Base-by-base conservation (phyloP, 441 rosid species). In the Theobroma grandiflorum region DNA sequence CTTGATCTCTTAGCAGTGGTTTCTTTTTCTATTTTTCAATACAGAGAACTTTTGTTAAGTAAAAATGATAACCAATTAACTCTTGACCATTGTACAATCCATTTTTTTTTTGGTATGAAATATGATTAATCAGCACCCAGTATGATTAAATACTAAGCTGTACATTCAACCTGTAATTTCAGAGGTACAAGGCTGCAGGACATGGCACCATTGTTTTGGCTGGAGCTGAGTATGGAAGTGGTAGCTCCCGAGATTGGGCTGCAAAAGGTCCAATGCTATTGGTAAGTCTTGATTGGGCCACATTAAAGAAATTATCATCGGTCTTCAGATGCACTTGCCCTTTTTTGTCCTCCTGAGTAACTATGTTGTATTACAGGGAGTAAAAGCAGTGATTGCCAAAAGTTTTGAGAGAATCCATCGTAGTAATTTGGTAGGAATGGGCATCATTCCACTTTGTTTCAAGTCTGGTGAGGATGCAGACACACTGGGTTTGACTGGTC, bases 221-320 rank as follows among this genome's bases (percentile, higher is more conserved):
- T 78, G 99, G 99, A 80, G 97, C 99, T 0, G 99, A 97, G 85
- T 97, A 97, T 64, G 99, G 99, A 84, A 97, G 99, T 82, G 99
- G 99, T 86, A 97, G 99, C 88, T 97, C 99, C 20, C 87, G 99
- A 72, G 99, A 97, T 87, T 97, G 99, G 99, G 99, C 99, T 80
- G 99, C 99, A 61, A 97, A 97, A 90, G 98, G 99, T 79, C 99
- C 99, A 31, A 92, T 95, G 98, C 78, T 97, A 71, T 86, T 90
- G 94, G 99, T 93, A 75, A 80, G 88, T 68, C 57, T 61, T 80
- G 9, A 73, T 73, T 65, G 55, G n/a, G 63, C 35, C 67, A n/a
- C 31, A n/a, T 49, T 3, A 20, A 33, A 40, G 33, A 63, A 75
- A 45, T 35, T 37, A 49, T 14, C 38, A 12, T 33, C 50, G 47